Conservation (phyloP, 345 rosid species). For the Durio zibethinus region DNA sequence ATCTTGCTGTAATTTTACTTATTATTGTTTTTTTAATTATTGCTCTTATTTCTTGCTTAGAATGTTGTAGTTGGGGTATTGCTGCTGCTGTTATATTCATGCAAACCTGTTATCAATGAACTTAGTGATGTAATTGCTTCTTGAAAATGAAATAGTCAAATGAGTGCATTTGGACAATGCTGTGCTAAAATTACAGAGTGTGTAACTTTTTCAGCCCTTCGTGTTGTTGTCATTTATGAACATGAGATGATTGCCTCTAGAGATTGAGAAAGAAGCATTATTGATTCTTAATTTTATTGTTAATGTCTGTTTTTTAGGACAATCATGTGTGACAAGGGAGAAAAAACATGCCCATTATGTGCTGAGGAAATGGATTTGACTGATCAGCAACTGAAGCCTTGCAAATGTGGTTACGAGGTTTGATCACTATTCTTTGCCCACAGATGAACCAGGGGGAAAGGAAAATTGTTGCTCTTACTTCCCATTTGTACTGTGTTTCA, state of each 20-base stretch:
- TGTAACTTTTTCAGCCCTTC: background rate
- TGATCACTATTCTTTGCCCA: slow-evolving; percentile 2
- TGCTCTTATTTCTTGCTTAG: background rate
- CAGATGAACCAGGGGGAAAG: background rate
- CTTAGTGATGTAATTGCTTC: background rate
- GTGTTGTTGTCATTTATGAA: background rate
- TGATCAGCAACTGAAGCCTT: slow-evolving; percentile 86
- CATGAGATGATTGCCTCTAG: background rate
- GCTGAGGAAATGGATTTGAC: slow-evolving; percentile 91
- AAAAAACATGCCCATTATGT: slow-evolving; percentile 79
- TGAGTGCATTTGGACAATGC: background rate
- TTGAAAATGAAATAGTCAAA: background rate
- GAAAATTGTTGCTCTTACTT: background rate
- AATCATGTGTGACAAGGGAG: slow-evolving; percentile 77
- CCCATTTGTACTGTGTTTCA: background rate
- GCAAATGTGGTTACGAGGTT: slow-evolving; percentile 91
- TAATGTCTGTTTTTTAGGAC: slow-evolving; percentile 11
- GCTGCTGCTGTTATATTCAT: background rate
- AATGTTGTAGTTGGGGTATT: background rate
- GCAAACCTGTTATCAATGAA: background rate
- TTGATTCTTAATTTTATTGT: background rate
- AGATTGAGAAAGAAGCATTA: background rate
- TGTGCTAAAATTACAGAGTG: background rate
- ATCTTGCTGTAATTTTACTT: background rate
- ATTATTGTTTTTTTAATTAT: background rate